These are phyloP conservation scores for Trichophyton rubrum DNA, from an alignment of 2,329 filamentous ascomycete genomes.

Conservation along the genomic window DNA sequence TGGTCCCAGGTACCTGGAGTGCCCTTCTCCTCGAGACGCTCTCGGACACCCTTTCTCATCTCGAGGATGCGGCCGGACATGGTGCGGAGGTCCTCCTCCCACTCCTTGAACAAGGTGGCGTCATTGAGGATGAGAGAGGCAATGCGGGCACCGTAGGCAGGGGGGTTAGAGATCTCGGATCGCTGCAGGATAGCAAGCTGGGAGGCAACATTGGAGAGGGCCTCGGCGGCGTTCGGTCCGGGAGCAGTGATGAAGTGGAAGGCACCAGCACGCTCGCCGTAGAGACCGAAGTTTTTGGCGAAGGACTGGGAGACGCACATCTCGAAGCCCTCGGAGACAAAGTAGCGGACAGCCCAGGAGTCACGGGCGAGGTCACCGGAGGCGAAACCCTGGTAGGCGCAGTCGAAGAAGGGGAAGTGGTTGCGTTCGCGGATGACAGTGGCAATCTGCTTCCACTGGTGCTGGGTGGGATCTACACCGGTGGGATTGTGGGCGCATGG, in stretches of 20 bases:
- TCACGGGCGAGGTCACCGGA: slow-evolving; percentile 78
- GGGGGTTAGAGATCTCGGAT: slow-evolving; percentile 94
- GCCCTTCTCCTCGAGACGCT: slow-evolving; percentile 67
- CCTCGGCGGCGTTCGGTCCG: slow-evolving; percentile 50
- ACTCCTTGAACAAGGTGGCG: slow-evolving; percentile 66
- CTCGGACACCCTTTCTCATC: slow-evolving; percentile 70
- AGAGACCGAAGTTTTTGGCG: slow-evolving; percentile 64
- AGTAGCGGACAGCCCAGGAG: slow-evolving; percentile 86
- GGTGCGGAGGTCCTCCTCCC: slow-evolving; percentile 79
- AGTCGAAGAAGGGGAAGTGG: slow-evolving; percentile 98
- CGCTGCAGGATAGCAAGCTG: slow-evolving; percentile 91
- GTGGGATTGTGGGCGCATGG: slow-evolving; percentile 97
- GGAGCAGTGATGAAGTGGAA: slow-evolving; percentile 85
- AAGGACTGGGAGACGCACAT: slow-evolving; percentile 48
- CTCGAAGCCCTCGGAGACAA: slow-evolving; percentile 80
- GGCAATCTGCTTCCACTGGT: slow-evolving; percentile 90
- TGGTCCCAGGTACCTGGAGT: slow-evolving; percentile 93
- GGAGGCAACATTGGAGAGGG: slow-evolving; percentile 56
- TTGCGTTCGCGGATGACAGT: slow-evolving; percentile 59
- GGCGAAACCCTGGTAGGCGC: slow-evolving; percentile 93
- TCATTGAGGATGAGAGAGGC: slow-evolving; percentile 78
- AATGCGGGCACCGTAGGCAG: slow-evolving; percentile 84
- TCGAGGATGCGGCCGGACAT: slow-evolving; percentile 93
- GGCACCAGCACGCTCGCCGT: slow-evolving; percentile 88
- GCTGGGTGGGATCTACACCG: slow-evolving; percentile 82